phyloP scores from a whole-genome alignment of 1,139 yeast genomes.

The Blastobotrys raffinosifermentans region DNA sequence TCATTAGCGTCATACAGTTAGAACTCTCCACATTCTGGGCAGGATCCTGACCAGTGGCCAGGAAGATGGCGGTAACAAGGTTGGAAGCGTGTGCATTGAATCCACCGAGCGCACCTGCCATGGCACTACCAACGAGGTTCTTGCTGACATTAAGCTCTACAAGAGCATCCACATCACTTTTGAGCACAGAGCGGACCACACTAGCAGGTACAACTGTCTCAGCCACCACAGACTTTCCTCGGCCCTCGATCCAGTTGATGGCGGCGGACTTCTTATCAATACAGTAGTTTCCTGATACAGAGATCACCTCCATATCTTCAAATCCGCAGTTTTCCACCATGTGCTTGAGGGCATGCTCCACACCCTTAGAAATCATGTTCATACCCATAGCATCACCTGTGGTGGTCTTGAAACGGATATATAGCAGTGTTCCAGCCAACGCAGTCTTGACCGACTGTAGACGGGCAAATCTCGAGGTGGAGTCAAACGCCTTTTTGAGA shows the following conservation, averaged over 20 bases:
- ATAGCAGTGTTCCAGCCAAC: conserved; percentile 87
- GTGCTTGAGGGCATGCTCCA: conserved; percentile 73
- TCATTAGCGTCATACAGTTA: conserved; percentile 94
- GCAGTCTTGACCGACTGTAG: conserved; percentile 88
- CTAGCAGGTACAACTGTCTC: conserved; percentile 86
- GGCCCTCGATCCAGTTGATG: conserved; percentile 97
- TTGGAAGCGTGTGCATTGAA: conserved; percentile 98
- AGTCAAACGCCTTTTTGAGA: conserved; percentile 86
- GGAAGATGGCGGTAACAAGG: conserved; percentile 83
- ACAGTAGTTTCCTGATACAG: conserved; percentile 96
- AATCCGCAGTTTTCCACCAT: conserved; percentile 90
- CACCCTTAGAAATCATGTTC: conserved; percentile 99
- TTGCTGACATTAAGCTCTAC: conserved; percentile 85
- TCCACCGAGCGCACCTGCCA: conserved; percentile 98
- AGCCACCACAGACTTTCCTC: conserved; percentile 98
- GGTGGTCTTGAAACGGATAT: conserved; percentile 88
- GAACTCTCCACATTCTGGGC: conserved; percentile 98
- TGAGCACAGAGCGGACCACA: conserved; percentile 72
- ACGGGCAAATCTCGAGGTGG: conserved; percentile 96
- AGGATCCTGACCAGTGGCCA: conserved; percentile 98
- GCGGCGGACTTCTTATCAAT: conserved; percentile 98
- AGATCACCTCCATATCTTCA: conserved; percentile 86
- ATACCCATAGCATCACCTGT: conserved; percentile 99
- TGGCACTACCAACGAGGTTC: conserved; percentile 92
- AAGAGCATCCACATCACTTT: conserved; percentile 86